These are phyloP conservation scores for Metroxylon sagu DNA, from an alignment of 176 grass and related monocot species.

Conservation along the genomic window DNA sequence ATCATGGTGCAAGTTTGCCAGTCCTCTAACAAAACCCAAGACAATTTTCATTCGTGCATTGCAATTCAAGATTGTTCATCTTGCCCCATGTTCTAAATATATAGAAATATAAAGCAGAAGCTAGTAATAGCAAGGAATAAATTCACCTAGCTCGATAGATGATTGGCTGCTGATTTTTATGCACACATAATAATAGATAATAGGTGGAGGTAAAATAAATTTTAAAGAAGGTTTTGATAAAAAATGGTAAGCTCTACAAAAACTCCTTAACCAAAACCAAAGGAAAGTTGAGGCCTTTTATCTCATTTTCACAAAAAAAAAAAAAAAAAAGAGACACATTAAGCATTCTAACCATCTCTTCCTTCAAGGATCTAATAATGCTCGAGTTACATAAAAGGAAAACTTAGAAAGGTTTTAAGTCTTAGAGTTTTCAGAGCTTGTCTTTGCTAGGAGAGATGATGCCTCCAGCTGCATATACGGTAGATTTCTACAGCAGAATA, in stretches of 20 bases:
- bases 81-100: constrained; percentile 49
- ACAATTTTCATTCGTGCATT: constrained; percentile 91
- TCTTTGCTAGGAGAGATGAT: constrained; percentile 69
- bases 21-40: constrained; percentile 60
- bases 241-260: constrained; percentile 37
- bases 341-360: neutral
- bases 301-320: neutral
- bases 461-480: constrained; percentile 88
- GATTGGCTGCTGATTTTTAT: no score
- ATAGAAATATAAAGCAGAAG: neutral
- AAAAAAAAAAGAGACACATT: no score
- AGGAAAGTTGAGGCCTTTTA: neutral
- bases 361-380: neutral
- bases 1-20: constrained; percentile 86
- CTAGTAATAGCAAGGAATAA: neutral
- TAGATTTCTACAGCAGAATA: constrained; percentile 47
- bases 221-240: no score
- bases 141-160: no score
- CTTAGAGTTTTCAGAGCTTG: constrained; percentile 72
- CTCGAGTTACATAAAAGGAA: neutral
- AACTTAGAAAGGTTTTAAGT: neutral
- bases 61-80: constrained; percentile 79
- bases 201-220: no score
- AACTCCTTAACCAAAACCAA: neutral
- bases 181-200: no score